Base-by-base conservation (phyloP, 1,284 basidiomycete species). In the Athelia sp. region DNA sequence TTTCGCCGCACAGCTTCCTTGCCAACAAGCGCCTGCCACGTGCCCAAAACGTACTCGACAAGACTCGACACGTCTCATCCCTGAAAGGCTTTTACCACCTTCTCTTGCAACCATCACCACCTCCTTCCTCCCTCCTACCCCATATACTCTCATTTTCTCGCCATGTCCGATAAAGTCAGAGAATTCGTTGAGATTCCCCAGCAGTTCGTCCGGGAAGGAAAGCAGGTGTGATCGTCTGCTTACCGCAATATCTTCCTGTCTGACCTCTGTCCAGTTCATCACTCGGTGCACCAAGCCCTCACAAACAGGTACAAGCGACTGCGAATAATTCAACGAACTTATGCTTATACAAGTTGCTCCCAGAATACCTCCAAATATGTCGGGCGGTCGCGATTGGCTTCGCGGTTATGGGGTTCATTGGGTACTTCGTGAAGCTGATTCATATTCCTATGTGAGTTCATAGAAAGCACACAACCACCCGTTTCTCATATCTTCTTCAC, bases 201-300 rank as follows among this genome's bases (percentile, higher is more conserved):
- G 67, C 82, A 93, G 63, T 98, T 98, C 69, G 61, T 95, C 59
- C 88, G 83, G 61, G 96, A 98, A 60, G 96, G 96, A 52, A 92
- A 90, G 59, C 92, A 94, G 76, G 36, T 40, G 15, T 21, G 19
- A 6, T 40, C 15, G 15, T 40, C 36, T 17, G 36, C 36, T n/a
- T n/a, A n/a, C n/a, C 13, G 6, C 13, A 29, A 13, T 13, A 29
- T 29, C 13, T 29, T 29, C 26, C 26, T 6, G 15, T 17, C 53
- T 48, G 50, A 52, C 46, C n/a, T 36, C 15, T 47, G 54, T 48
- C 4, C 62, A 97, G 94, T 98, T 99, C 76, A 74, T 99, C 60
- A 91, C 87, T 63, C 84, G 95, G 65, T 99, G 96, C 79, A 97
- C 94, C 56, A 99, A 99, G 76, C 96, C 96, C 48, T 92, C 92